Evolutionary conservation across 495 filamentous ascomycete genomes (phyloP).

Genomic region (Penicillium longicatenatum): DNA sequence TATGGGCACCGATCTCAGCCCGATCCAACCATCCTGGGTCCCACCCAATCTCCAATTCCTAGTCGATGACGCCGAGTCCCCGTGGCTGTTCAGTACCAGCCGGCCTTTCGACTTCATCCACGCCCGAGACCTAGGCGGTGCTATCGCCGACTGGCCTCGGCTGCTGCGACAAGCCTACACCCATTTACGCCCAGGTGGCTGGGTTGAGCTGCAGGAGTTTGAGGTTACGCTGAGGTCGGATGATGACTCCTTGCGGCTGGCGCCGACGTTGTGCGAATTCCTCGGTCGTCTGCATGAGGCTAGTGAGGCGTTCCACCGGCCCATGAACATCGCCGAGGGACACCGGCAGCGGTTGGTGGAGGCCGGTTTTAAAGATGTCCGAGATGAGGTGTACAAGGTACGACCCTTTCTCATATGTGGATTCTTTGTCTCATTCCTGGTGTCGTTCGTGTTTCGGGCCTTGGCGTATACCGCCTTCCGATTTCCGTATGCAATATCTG

Average conservation of each 20-base stretch:
- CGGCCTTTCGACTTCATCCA: conserved; percentile 52
- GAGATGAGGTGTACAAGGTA: conserved; percentile 47
- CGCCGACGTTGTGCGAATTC: conserved; percentile 34
- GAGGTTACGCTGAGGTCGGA: conserved; percentile 45
- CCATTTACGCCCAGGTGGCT: conserved; percentile 55
- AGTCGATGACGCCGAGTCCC: conserved; percentile 51
- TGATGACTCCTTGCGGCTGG: conserved; percentile 38
- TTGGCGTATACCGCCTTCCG: background rate
- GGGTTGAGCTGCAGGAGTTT: conserved; percentile 57
- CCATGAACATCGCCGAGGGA: conserved; percentile 40
- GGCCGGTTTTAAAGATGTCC: conserved; percentile 42
- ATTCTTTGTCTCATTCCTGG: conserved; percentile 1
- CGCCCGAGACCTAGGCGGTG: conserved; percentile 48
- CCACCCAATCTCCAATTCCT: conserved; percentile 51
- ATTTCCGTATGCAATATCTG: background rate
- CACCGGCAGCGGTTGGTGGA: conserved; percentile 34
- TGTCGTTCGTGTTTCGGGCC: background rate
- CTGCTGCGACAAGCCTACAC: conserved; percentile 36
- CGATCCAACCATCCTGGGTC: conserved; percentile 38
- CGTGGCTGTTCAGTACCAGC: conserved; percentile 48
- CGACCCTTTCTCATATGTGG: conserved; percentile 6
- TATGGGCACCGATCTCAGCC: conserved; percentile 34
- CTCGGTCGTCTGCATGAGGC: conserved; percentile 35
- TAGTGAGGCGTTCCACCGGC: conserved; percentile 38
- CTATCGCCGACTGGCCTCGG: conserved; percentile 48